Conservation (phyloP, 805 yeast species). For the Candida pini region DNA sequence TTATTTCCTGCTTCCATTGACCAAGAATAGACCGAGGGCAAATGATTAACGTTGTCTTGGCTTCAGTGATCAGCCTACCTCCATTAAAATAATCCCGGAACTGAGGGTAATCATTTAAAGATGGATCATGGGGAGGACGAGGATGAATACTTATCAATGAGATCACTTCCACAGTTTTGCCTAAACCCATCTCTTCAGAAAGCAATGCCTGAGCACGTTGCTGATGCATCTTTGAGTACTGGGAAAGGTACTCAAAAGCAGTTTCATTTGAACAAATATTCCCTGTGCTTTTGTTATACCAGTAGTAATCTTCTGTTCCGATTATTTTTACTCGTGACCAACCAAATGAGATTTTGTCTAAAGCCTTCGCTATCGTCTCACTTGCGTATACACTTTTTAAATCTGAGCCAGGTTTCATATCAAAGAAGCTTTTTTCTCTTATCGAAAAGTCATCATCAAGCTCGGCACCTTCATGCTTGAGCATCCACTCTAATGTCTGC, state of each 20-base stretch:
- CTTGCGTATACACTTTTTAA: conserved; percentile 12
- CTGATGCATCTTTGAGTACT: conserved; percentile 6
- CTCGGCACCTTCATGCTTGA: conserved; percentile 41
- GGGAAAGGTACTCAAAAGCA: conserved; percentile 24
- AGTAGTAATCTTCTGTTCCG: conserved; percentile 16
- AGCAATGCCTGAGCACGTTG: conserved; percentile 54
- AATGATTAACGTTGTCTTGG: conserved; percentile 73
- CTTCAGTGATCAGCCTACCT: conserved; percentile 40
- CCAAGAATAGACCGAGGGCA: conserved; percentile 79
- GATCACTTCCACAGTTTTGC: conserved; percentile 85
- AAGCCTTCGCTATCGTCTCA: conserved; percentile 21
- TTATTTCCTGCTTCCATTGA: conserved; percentile 83
- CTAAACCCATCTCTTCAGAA: conserved; percentile 97
- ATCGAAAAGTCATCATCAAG: conserved; percentile 25
- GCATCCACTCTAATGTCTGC: conserved; percentile 52
- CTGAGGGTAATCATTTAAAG: conserved; percentile 11
- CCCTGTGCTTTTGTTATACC: conserved; percentile 49
- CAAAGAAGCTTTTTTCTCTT: conserved; percentile 18
- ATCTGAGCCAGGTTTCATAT: conserved; percentile 1
- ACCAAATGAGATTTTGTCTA: conserved; percentile 47
- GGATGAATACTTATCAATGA: conserved; percentile 59
- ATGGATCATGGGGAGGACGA: conserved; percentile 30
- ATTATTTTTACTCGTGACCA: conserved; percentile 34
- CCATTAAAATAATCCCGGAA: conserved; percentile 34
- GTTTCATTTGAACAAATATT: conserved; percentile 34